Conservation (phyloP, 306 rosid species). For the Chamaecrista fasciculata region DNA sequence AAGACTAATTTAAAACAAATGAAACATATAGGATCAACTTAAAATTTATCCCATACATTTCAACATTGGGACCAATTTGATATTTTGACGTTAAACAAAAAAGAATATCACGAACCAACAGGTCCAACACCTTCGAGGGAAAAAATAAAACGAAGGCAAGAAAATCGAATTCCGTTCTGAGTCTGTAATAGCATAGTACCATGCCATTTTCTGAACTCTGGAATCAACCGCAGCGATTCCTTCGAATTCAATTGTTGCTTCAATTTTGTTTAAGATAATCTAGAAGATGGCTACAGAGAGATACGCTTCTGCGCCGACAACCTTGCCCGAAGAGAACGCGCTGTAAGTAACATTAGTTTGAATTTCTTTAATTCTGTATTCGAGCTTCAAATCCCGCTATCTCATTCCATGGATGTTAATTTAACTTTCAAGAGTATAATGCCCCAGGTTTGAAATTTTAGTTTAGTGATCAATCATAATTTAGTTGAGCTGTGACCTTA, state of each 20-base stretch:
- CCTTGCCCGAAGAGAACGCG: constrained; percentile 57
- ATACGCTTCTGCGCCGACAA: constrained; percentile 44
- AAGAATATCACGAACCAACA: neutral
- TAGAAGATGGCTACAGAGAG: constrained; percentile 54
- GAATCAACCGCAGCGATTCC: constrained; percentile 8
- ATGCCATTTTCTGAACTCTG: neutral
- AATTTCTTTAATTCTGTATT: neutral
- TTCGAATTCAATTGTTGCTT: neutral
- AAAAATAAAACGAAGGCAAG: neutral
- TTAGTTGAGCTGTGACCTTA: neutral
- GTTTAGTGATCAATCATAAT: neutral
- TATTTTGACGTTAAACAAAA: neutral
- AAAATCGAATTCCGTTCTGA: neutral
- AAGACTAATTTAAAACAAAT: too few species aligned
- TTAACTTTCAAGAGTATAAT: neutral
- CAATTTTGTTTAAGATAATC: neutral
- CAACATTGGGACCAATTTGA: too few species aligned
- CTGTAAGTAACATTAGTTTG: constrained; percentile 36
- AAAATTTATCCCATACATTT: too few species aligned
- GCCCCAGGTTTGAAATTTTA: neutral
- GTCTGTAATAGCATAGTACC: neutral
- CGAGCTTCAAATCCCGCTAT: constrained; percentile 2
- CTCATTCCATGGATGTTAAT: neutral
- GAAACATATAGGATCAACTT: too few species aligned
- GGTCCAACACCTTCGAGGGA: neutral